These are phyloP conservation scores for Paxillus involutus DNA, from an alignment of 768 basidiomycete genomes.

Conservation along the genomic window DNA sequence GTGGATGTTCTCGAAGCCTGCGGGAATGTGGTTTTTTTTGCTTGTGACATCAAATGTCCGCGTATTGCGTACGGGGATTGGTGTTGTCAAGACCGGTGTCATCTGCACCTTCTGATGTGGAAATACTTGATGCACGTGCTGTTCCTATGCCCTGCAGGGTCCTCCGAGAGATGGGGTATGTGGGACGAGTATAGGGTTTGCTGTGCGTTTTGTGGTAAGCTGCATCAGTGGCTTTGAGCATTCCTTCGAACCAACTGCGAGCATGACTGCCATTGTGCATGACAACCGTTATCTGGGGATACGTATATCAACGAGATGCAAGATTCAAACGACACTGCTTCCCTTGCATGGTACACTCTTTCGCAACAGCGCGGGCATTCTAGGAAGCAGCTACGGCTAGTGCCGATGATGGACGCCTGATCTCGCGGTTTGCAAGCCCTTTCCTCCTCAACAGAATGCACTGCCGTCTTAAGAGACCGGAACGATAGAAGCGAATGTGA, in stretches of 20 bases:
- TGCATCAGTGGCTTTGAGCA: no score
- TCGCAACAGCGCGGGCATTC: background rate
- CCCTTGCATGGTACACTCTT: background rate
- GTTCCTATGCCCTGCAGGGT: no score
- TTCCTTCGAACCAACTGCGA: background rate
- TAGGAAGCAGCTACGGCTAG: no score
- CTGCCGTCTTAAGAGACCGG: no score
- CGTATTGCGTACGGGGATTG: background rate
- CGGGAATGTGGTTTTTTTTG: background rate
- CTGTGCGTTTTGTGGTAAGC: background rate
- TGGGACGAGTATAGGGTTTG: background rate
- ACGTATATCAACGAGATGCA: no score
- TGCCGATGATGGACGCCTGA: no score
- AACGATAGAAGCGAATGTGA: no score
- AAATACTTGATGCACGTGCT: no score
- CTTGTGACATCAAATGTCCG: background rate
- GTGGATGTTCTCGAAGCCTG: slow-evolving; percentile 1
- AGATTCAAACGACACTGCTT: background rate
- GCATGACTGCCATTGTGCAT: background rate
- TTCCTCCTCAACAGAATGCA: no score
- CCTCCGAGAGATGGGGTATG: no score
- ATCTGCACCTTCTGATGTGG: background rate
- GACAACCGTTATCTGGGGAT: background rate
- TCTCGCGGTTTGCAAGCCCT: no score
- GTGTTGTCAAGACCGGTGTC: background rate